Percentiles rank a stretch among this genome's conserved stretches.
Conservation (phyloP, 768 basidiomycete genomes). For the Boletus eberwhitei region DNA sequence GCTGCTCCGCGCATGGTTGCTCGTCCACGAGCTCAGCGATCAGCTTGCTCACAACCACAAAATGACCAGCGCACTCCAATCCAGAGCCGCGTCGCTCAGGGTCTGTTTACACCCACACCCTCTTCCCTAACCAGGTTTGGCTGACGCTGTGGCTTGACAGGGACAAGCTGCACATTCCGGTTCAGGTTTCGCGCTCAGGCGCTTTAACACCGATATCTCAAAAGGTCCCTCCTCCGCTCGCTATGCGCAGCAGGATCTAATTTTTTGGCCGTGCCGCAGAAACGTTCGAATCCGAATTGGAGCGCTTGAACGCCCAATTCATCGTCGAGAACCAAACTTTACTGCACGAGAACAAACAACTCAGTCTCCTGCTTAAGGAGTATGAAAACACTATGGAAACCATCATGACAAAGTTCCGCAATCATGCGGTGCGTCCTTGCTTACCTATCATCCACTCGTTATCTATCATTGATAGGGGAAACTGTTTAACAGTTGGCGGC, state of each 20-base stretch:
- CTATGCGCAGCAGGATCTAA: slow-evolving; percentile 10
- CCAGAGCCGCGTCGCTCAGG: slow-evolving; percentile 71
- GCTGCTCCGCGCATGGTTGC: slow-evolving; percentile 70
- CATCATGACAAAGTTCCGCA: slow-evolving; percentile 94
- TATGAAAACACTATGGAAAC: slow-evolving; percentile 94
- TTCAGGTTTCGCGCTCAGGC: slow-evolving; percentile 73
- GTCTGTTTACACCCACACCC: slow-evolving; percentile 36
- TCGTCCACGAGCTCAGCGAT: slow-evolving; percentile 78
- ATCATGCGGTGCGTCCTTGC: slow-evolving; percentile 68
- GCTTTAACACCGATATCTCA: slow-evolving; percentile 85
- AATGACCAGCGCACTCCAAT: slow-evolving; percentile 62
- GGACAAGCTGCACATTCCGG: slow-evolving; percentile 70
- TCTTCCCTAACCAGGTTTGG: slow-evolving; percentile 2
- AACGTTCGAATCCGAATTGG: slow-evolving; percentile 87
- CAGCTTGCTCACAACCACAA: slow-evolving; percentile 82
- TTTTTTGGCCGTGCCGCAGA: slow-evolving; percentile 47
- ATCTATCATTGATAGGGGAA: slow-evolving; percentile 9
- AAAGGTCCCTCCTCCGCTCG: slow-evolving; percentile 49
- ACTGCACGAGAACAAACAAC: slow-evolving; percentile 92
- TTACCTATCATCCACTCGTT: neutral
- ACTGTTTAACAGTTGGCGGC: slow-evolving; percentile 66
- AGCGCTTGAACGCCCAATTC: slow-evolving; percentile 83
- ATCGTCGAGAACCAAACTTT: slow-evolving; percentile 93
- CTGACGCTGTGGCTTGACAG: slow-evolving; percentile 36
- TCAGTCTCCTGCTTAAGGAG: slow-evolving; percentile 84